Conservation (phyloP, 2,329 filamentous ascomycete genomes). For the Teratosphaeria nubilosa region DNA sequence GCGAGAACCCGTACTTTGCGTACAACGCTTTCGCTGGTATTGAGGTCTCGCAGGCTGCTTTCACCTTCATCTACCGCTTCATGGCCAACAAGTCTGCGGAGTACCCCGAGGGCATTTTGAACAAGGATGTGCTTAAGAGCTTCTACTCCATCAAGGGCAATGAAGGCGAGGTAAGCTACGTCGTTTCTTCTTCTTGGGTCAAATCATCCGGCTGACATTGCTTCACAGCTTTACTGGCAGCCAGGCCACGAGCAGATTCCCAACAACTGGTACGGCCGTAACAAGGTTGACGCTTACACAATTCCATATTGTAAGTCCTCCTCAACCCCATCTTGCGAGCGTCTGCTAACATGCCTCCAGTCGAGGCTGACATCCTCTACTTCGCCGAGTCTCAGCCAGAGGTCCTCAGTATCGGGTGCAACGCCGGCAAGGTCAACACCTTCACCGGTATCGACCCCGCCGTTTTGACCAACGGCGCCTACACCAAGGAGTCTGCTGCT, state of each 20-base stretch:
- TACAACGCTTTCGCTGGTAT: constrained; percentile 20
- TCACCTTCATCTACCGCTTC: constrained; percentile 28
- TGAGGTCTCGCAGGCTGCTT: constrained; percentile 21
- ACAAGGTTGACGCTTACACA: constrained; percentile 14
- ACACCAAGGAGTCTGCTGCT: constrained; percentile 26
- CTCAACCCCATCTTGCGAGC: background rate
- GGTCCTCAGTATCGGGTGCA: constrained; percentile 25
- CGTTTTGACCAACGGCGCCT: constrained; percentile 31
- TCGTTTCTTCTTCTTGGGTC: background rate
- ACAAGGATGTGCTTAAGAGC: constrained; percentile 29
- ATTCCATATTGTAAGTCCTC: constrained; percentile 12
- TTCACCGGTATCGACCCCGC: constrained; percentile 25
- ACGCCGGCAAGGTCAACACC: constrained; percentile 26
- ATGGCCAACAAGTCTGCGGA: constrained; percentile 32
- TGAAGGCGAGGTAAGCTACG: constrained; percentile 15
- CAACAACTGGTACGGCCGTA: constrained; percentile 19
- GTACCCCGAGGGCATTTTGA: constrained; percentile 27
- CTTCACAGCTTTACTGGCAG: constrained; percentile 14
- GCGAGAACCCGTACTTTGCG: constrained; percentile 18
- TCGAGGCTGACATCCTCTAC: constrained; percentile 20
- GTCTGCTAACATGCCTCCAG: constrained; percentile 2
- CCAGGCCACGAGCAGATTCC: constrained; percentile 16
- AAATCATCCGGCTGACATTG: constrained; percentile 5
- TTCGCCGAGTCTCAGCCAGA: constrained; percentile 19
- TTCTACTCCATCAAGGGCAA: constrained; percentile 30